Base-by-base conservation (phyloP, 257 asterid genomes). In the Agastache rugosa region DNA sequence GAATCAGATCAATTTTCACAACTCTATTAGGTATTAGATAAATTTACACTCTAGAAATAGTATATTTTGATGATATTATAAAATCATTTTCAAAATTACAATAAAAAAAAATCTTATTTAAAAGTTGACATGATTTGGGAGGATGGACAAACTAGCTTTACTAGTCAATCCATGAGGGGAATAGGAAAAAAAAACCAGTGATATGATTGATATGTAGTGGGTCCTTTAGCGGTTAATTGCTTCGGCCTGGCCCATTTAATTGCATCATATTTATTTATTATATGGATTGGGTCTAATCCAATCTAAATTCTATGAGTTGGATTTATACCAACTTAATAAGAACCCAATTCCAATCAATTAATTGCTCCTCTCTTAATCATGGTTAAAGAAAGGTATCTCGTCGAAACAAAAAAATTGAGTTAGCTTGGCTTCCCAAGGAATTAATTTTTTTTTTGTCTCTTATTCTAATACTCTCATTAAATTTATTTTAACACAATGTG, bases 121-220 rank as follows among this genome's bases (percentile, higher is more conserved):
- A 64, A 42, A 64, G 51, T 39, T 22, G 74, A 50, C 63, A 34
- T 69, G 34, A 68, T 68, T 67, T 11, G n/a, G 10, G 34, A 66
- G n/a, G 11, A 48, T 29, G 48, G 44, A 9, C 2, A 65, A 23
- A 20, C 34, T 39, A 12, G 71, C 41, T 23, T 48, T 53, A 2
- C 14, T 4, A 59, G 22, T 59, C 23, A 31, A 69, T 34, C 8
- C 73, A 69, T 69, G 63, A 50, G 27, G 27, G 48, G 41, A 60
- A 31, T 4, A 60, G 10, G 10, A 62, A 62, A 62, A n/a, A 31
- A 8, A 62, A n/a, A 8, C 8, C 12, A 15, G 9, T 62, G 47
- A 39, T 19, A 63, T 15, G 35, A 17, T 8, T 8, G 25, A 16
- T 2, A 2, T 67, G 16, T 8, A 8, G n/a, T 48, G 15, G 41